Percentiles rank a stretch among this genome's conserved stretches.
These are phyloP conservation scores for Monosporascus sp. DNA, from an alignment of 2,329 filamentous ascomycete genomes.

Conservation along the genomic window DNA sequence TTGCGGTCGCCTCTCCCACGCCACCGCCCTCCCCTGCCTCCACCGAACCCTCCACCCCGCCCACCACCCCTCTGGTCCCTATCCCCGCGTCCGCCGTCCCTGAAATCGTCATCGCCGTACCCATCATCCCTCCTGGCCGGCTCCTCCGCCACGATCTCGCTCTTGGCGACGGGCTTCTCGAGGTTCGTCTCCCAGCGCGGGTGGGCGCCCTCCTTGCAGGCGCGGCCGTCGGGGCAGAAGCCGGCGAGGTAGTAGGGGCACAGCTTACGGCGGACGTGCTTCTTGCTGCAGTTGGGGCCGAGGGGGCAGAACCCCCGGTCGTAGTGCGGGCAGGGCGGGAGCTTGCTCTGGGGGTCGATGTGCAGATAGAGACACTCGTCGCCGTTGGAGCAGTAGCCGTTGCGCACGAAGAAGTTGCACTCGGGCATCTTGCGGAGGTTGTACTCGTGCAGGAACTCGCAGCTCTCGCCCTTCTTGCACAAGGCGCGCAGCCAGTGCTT, in stretches of 20 bases:
- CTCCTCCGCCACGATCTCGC: constrained; percentile 53
- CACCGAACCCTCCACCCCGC: constrained; percentile 30
- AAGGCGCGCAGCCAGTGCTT: constrained; percentile 97
- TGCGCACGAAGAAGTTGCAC: constrained; percentile 92
- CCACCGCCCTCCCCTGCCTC: constrained; percentile 24
- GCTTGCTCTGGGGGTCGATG: constrained; percentile 74
- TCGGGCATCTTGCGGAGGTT: constrained; percentile 98
- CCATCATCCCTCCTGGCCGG: constrained; percentile 37
- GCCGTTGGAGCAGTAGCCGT: constrained; percentile 92
- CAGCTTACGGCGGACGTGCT: constrained; percentile 76
- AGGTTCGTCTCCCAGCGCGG: constrained; percentile 74
- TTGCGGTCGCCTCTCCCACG: constrained; percentile 28
- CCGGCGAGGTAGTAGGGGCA: constrained; percentile 87
- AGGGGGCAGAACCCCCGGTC: constrained; percentile 92
- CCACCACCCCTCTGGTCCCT: constrained; percentile 26
- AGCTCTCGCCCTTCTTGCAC: constrained; percentile 94
- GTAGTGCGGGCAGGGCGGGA: constrained; percentile 83
- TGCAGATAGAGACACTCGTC: constrained; percentile 95
- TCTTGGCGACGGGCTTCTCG: constrained; percentile 68
- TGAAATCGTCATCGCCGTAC: constrained; percentile 28
- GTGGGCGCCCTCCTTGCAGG: constrained; percentile 77
- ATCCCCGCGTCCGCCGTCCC: constrained; percentile 22
- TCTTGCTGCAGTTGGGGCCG: constrained; percentile 80
- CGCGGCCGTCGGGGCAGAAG: constrained; percentile 79
- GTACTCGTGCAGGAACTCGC: constrained; percentile 98